Percentiles rank a stretch among this genome's conserved stretches.
Evolutionary conservation across 2,329 filamentous ascomycete genomes (phyloP).

Genomic region (Acrodontium crateriforme): DNA sequence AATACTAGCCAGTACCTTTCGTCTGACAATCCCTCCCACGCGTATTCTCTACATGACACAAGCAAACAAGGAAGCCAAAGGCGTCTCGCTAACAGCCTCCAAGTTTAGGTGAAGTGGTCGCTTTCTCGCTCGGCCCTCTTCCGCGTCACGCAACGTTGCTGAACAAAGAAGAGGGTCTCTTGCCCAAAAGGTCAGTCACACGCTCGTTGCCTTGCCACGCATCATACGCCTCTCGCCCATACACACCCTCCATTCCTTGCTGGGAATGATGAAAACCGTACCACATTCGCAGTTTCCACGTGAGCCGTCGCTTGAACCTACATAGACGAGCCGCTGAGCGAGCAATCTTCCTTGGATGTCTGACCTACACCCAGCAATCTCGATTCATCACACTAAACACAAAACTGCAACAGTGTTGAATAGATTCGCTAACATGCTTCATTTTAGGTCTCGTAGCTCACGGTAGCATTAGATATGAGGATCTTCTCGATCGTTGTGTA

Average conservation of each 20-base stretch:
- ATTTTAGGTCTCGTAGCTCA: no score
- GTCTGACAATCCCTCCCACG: constrained; percentile 45
- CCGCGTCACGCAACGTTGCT: no score
- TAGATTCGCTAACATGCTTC: no score
- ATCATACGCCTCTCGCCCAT: constrained; percentile 1
- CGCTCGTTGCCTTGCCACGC: constrained; percentile 1
- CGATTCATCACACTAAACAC: no score
- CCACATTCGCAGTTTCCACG: constrained; percentile 84
- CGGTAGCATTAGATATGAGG: no score
- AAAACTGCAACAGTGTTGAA: no score
- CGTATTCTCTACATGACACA: background rate
- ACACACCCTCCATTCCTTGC: constrained; percentile 4
- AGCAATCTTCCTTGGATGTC: constrained; percentile 29
- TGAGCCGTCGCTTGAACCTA: constrained; percentile 30
- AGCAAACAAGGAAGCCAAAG: background rate
- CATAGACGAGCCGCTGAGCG: constrained; percentile 23
- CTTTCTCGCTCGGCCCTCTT: no score
- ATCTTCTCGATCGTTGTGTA: no score
- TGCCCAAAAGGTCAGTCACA: constrained; percentile 7
- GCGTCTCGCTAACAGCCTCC: no score
- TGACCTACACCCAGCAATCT: constrained; percentile 11
- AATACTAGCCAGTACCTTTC: constrained; percentile 79
- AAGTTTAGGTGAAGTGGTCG: no score
- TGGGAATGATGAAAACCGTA: constrained; percentile 36
- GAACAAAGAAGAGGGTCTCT: no score